phyloP scores from a whole-genome alignment of 768 basidiomycete genomes.

The Cystofilobasidium macerans region DNA sequence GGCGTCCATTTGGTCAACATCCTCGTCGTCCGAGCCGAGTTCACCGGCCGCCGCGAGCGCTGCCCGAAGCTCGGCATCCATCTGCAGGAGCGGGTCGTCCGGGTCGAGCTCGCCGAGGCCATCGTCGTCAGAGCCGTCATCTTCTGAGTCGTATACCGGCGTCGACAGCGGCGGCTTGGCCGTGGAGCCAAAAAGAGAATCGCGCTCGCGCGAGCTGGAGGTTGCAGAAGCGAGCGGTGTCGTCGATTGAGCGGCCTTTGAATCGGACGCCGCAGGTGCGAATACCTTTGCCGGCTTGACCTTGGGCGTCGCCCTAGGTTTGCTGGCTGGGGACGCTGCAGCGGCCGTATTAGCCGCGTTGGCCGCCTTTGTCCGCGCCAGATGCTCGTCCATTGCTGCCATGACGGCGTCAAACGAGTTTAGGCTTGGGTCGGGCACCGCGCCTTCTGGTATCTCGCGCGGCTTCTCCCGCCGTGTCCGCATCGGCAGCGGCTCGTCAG shows the following conservation, averaged over 20 bases:
- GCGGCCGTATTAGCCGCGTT: background rate
- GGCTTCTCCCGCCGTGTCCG: conserved; percentile 3
- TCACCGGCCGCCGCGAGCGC: conserved; percentile 46
- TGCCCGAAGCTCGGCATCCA: conserved; percentile 74
- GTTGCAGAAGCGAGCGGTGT: background rate
- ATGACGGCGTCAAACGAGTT: conserved; percentile 93
- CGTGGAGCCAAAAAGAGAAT: background rate
- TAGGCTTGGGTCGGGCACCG: conserved; percentile 51
- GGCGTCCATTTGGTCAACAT: conserved; percentile 39
- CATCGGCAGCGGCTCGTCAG: conserved; percentile 4
- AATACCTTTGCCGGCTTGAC: background rate
- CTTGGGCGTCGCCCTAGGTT: background rate
- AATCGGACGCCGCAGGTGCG: background rate
- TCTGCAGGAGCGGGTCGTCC: conserved; percentile 57
- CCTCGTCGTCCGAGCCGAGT: conserved; percentile 49
- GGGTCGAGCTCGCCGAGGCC: conserved; percentile 42
- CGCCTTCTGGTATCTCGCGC: background rate
- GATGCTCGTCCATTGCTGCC: conserved; percentile 84
- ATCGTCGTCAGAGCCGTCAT: conserved; percentile 52
- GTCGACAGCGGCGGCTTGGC: conserved; percentile 2
- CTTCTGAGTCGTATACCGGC: conserved; percentile 21
- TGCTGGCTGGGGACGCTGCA: background rate
- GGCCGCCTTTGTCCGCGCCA: conserved; percentile 39
- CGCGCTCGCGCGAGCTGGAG: background rate
- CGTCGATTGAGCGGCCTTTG: conserved; percentile 2